These are phyloP conservation scores for Leccinum uliginosum DNA, from an alignment of 768 basidiomycete genomes.

Conservation along the genomic window DNA sequence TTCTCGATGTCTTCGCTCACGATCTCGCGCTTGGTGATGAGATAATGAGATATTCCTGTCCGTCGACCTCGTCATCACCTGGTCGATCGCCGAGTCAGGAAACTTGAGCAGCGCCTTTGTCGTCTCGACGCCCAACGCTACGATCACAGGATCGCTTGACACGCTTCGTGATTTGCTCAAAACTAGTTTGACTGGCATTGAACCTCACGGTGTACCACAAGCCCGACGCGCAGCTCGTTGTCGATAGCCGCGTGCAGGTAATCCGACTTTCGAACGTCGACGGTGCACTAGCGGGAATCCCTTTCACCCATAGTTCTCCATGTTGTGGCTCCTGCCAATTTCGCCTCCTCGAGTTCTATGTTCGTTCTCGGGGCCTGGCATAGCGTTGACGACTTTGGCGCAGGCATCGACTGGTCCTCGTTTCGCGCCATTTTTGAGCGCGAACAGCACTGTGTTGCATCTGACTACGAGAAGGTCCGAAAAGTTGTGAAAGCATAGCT, in stretches of 20 bases:
- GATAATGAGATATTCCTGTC: conserved; percentile 68
- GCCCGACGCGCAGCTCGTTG: conserved; percentile 91
- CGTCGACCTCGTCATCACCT: conserved; percentile 99
- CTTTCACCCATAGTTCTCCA: too few species aligned
- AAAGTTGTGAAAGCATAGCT: conserved; percentile 90
- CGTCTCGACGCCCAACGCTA: conserved; percentile 99
- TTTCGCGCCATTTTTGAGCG: too few species aligned
- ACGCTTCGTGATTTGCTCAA: conserved; percentile 69
- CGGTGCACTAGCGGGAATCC: too few species aligned
- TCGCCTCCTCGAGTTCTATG: too few species aligned
- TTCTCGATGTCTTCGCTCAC: conserved; percentile 97
- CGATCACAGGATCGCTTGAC: conserved; percentile 98
- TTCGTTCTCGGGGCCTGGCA: too few species aligned
- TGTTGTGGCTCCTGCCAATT: too few species aligned
- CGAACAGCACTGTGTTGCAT: too few species aligned
- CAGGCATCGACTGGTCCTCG: too few species aligned
- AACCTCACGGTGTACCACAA: conserved; percentile 95
- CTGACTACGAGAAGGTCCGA: conserved; percentile 84
- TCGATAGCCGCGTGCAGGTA: conserved; percentile 99
- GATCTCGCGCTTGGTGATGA: conserved; percentile 97
- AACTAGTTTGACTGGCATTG: conserved; percentile 69
- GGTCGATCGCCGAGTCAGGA: conserved; percentile 91
- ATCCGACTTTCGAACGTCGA: conserved; percentile 94
- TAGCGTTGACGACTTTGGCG: too few species aligned
- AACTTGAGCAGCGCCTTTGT: conserved; percentile 99